Conservation (phyloP, 148 eudicot genomes). For the Silene latifolia region DNA sequence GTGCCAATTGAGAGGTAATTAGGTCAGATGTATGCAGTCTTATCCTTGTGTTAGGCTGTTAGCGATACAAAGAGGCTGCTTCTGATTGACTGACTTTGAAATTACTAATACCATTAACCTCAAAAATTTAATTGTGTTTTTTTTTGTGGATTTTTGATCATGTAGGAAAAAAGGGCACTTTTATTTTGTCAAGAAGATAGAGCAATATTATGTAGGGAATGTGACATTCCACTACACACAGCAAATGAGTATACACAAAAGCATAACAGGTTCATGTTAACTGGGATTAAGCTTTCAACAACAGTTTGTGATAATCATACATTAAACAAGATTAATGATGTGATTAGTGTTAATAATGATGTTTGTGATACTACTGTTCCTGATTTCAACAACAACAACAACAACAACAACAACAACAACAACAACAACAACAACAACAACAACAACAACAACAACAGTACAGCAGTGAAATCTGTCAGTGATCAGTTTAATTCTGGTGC, state of each 20-base stretch:
- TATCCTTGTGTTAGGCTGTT: too few relatives aligned
- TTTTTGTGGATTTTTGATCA: not conserved
- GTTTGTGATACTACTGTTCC: constrained; percentile 32
- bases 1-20: too few relatives aligned
- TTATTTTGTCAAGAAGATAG: constrained; percentile 82
- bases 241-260: constrained; percentile 61
- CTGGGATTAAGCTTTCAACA: constrained; percentile 60
- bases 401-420: not conserved
- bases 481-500: constrained; percentile 19
- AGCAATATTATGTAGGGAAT: constrained; percentile 67
- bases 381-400: constrained; percentile 18
- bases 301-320: not conserved
- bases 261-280: constrained; percentile 64
- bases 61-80: too few relatives aligned
- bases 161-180: constrained; percentile 70
- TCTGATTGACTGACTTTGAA: too few relatives aligned
- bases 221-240: constrained; percentile 66
- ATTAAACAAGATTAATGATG: constrained; percentile 2
- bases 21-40: not conserved
- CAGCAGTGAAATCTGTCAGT: not conserved
- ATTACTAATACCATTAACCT: too few relatives aligned
- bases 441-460: not conserved
- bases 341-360: not conserved
- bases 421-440: constrained; percentile 3
- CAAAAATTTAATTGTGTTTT: not conserved